Conservation (phyloP, 345 rosid species). For the Reutealis trisperma region DNA sequence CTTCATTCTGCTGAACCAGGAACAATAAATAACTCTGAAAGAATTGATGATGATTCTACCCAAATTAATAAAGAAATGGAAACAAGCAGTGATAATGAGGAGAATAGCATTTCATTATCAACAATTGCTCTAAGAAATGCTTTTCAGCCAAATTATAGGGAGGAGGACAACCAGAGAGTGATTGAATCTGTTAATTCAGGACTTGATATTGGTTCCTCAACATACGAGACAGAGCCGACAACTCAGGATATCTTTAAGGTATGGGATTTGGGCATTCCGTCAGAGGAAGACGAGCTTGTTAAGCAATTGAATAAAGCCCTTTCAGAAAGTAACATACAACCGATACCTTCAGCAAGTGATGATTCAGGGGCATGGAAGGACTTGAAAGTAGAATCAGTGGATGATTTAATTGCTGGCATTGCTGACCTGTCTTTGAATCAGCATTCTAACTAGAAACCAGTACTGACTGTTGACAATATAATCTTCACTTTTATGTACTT, state of each 20-base stretch:
- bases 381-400: constrained; percentile 35
- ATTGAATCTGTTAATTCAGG: constrained; percentile 20
- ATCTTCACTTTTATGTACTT: background rate
- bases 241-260: constrained; percentile 57
- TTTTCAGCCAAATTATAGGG: constrained; percentile 39
- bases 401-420: constrained; percentile 49
- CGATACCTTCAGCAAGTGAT: constrained; percentile 22
- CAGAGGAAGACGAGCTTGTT: constrained; percentile 50
- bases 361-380: constrained; percentile 34
- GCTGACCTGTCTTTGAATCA: constrained; percentile 52
- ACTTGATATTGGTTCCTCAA: constrained; percentile 14
- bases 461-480: background rate
- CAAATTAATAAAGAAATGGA: constrained; percentile 20
- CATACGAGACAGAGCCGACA: constrained; percentile 26
- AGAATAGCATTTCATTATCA: constrained; percentile 17
- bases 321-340: constrained; percentile 27
- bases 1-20: constrained; percentile 15
- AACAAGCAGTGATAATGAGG: constrained; percentile 18
- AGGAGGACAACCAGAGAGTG: constrained; percentile 22
- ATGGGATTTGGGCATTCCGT: constrained; percentile 63
- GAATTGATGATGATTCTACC: background rate
- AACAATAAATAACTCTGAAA: constrained; percentile 3
- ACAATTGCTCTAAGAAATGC: constrained; percentile 28
- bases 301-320: constrained; percentile 53
- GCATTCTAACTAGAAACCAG: background rate